Percentiles rank a stretch among this genome's conserved stretches.
These are phyloP conservation scores for Yamadazyma diospyri DNA, from an alignment of 1,139 yeast genomes.

Conservation along the genomic window DNA sequence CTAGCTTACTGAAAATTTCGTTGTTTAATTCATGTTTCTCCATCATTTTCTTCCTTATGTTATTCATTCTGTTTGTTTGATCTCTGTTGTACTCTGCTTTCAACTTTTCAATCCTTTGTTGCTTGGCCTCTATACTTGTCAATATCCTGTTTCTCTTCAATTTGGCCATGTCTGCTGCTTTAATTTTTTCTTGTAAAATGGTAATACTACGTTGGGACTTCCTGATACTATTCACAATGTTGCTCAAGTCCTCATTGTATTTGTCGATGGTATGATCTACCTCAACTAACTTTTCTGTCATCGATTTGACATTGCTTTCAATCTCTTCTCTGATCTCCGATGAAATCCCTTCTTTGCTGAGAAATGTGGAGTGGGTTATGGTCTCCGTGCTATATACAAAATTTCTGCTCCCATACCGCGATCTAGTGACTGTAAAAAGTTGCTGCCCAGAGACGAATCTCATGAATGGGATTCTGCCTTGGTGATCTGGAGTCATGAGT, in stretches of 20 bases:
- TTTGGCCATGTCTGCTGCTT: slow-evolving; percentile 13
- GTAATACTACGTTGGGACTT: slow-evolving; percentile 5
- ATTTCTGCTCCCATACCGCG: slow-evolving; percentile 58
- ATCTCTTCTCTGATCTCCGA: slow-evolving; percentile 30
- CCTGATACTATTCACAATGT: neutral
- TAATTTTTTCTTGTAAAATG: slow-evolving; percentile 17
- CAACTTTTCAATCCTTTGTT: slow-evolving; percentile 9
- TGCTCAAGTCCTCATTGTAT: neutral
- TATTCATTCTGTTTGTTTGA: slow-evolving; percentile 7
- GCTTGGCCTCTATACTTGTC: slow-evolving; percentile 7
- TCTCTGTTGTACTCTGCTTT: slow-evolving; percentile 7
- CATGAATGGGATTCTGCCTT: slow-evolving; percentile 42
- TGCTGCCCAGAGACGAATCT: slow-evolving; percentile 61
- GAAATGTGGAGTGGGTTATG: slow-evolving; percentile 28
- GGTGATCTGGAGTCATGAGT: slow-evolving; percentile 32
- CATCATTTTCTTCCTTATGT: slow-evolving; percentile 6
- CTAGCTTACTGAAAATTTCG: neutral
- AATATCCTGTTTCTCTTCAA: slow-evolving; percentile 3
- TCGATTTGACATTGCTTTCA: slow-evolving; percentile 16
- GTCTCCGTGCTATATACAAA: slow-evolving; percentile 39
- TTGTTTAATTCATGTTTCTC: slow-evolving; percentile 1
- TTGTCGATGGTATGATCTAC: neutral
- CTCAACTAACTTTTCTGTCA: slow-evolving; percentile 10
- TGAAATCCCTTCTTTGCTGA: slow-evolving; percentile 28
- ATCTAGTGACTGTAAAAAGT: slow-evolving; percentile 47